Base-by-base conservation (phyloP, 306 rosid species). In the Gastrolobium villosum region DNA sequence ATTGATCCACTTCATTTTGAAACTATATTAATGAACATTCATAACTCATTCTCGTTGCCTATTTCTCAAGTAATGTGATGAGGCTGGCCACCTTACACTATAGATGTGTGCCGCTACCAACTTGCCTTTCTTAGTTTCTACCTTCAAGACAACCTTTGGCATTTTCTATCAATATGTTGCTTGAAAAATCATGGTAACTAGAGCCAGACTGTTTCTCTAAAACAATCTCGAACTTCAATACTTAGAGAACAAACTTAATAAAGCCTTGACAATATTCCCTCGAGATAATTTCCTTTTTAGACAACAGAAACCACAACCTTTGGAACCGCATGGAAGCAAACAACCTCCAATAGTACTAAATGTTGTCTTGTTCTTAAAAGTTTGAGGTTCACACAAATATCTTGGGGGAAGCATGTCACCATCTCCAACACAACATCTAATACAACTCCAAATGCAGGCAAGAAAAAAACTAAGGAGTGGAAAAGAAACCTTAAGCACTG, bases 301-400 rank as follows among this genome's bases (percentile, higher is more conserved):
- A 56, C n/a, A 77, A 31, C 34, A 65, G 57, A 43, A 77, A 41
- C 59, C 48, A 66, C 71, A n/a, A 30, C 65, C 14, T 67, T 77
- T 2, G 39, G 46, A 67, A 44, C 54, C 15, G 43, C 50, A 45
- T 6, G 50, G 20, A 9, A 39, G 41, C 15, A n/a, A 39, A 7
- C 36, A 79, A 34, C 64, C 15, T 34, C 65, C 13, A 32, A 14
- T 15, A 2, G 28, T 5, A 73, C 75, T 65, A 14, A 3, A 30
- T 4, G 8, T 13, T 37, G 46, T 2, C 49, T 15, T 14, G 52
- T 52, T 55, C 14, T 14, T 74, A 5, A 52, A 70, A 70, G 34
- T 49, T 67, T 30, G 36, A 14, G 8, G 20, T 52, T 10, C 50
- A 36, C 2, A 35, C 52, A 37, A 71, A 11, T 15, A 15, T 53